Percentiles rank a stretch among this genome's conserved stretches.
Conservation (phyloP, 1,139 yeast species). For the Sugiyamaella sp. region DNA sequence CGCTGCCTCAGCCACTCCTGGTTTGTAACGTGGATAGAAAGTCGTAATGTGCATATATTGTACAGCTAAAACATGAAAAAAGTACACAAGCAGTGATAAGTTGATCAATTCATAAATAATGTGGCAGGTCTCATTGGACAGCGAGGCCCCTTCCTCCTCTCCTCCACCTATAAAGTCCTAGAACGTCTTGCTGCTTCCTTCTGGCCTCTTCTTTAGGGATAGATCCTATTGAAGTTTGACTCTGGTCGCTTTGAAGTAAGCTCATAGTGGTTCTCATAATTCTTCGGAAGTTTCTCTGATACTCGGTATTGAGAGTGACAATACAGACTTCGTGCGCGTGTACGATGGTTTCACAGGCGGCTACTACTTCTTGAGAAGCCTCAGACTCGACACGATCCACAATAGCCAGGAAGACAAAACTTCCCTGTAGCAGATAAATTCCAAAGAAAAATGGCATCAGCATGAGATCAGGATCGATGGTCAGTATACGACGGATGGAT, state of each 20-base stretch:
- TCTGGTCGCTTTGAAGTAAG: conserved; percentile 24
- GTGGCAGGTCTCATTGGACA: conserved; percentile 22
- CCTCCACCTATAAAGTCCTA: conserved; percentile 38
- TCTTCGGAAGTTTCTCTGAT: conserved; percentile 40
- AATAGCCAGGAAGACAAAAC: conserved; percentile 35
- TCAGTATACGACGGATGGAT: conserved; percentile 34
- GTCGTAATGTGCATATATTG: conserved; percentile 11
- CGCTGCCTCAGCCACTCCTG: too few relatives aligned
- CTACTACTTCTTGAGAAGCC: conserved; percentile 39
- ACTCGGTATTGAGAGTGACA: conserved; percentile 41
- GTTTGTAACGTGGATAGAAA: too few relatives aligned
- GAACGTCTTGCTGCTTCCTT: conserved; percentile 36
- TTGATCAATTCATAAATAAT: not conserved
- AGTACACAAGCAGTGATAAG: not conserved
- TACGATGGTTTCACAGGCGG: conserved; percentile 40
- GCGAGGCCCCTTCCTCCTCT: conserved; percentile 39
- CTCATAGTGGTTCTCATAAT: conserved; percentile 38
- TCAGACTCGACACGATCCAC: conserved; percentile 39
- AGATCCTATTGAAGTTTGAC: conserved; percentile 27
- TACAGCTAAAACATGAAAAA: conserved; percentile 11
- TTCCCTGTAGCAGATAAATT: conserved; percentile 40
- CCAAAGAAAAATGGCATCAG: conserved; percentile 43
- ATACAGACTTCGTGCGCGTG: conserved; percentile 43
- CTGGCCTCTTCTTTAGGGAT: conserved; percentile 33
- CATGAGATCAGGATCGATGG: conserved; percentile 39